Evolutionary conservation across 2,329 filamentous ascomycete genomes (phyloP).

Genomic region (Fusarium domesticum): DNA sequence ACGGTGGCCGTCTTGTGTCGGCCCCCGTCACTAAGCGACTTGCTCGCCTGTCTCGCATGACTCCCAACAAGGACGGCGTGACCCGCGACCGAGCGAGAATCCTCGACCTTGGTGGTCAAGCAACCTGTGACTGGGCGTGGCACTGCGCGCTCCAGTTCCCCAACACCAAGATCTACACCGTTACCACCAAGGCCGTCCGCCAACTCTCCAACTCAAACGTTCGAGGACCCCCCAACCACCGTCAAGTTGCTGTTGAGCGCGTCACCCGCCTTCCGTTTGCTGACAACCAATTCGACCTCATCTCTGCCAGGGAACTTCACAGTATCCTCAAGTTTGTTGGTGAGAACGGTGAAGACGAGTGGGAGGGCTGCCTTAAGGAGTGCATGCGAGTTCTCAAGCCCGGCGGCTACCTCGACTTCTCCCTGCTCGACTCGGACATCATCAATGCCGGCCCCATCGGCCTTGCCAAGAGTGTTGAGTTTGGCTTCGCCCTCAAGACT

Average conservation of each 20-base stretch:
- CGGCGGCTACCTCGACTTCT: slow-evolving; percentile 89
- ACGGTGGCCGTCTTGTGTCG: slow-evolving; percentile 61
- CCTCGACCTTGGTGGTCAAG: slow-evolving; percentile 81
- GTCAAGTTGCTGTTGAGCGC: slow-evolving; percentile 72
- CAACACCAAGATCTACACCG: slow-evolving; percentile 82
- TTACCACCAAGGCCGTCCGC: slow-evolving; percentile 69
- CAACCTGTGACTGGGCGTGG: slow-evolving; percentile 94
- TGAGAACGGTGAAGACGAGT: slow-evolving; percentile 74
- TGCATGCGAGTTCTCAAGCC: slow-evolving; percentile 91
- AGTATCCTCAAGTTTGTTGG: slow-evolving; percentile 72
- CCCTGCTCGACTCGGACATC: slow-evolving; percentile 84
- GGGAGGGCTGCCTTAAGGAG: slow-evolving; percentile 79
- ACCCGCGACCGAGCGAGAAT: slow-evolving; percentile 60
- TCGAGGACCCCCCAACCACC: slow-evolving; percentile 83
- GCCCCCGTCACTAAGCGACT: slow-evolving; percentile 63
- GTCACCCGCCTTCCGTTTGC: slow-evolving; percentile 82
- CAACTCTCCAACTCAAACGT: slow-evolving; percentile 72
- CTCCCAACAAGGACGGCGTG: slow-evolving; percentile 42
- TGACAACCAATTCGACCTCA: slow-evolving; percentile 82
- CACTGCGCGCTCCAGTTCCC: slow-evolving; percentile 83
- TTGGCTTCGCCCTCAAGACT: slow-evolving; percentile 83
- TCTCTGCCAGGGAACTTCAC: slow-evolving; percentile 86
- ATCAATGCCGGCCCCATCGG: slow-evolving; percentile 78
- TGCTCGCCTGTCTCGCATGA: slow-evolving; percentile 51
- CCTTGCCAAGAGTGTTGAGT: slow-evolving; percentile 83